These are phyloP conservation scores for Dryadomyces quercivorus DNA, from an alignment of 2,329 filamentous ascomycete species.

Conservation along the genomic window DNA sequence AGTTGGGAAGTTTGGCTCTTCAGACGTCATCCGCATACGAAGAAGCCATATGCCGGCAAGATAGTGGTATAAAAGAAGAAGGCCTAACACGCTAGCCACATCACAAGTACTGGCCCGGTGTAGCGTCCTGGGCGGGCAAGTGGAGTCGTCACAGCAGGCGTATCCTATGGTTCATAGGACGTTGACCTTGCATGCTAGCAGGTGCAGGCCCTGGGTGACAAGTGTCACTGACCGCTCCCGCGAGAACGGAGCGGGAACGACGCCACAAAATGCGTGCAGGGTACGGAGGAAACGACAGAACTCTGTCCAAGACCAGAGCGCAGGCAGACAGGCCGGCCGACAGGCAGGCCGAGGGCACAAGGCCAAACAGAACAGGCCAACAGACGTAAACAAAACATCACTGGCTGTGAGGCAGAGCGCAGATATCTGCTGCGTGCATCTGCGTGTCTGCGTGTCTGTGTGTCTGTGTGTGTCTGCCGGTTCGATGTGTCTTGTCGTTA, in stretches of 20 bases:
- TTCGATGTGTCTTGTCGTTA: neutral
- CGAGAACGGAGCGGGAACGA: neutral
- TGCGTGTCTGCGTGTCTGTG: no score
- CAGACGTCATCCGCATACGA: neutral
- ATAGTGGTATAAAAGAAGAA: neutral
- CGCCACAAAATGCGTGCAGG: neutral
- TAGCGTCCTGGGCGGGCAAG: neutral
- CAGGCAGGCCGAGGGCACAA: neutral
- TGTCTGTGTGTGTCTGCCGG: no score
- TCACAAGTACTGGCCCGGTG: slow-evolving; percentile 1
- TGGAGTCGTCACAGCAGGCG: neutral
- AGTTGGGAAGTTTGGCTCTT: neutral
- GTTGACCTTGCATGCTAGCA: neutral
- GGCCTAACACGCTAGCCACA: slow-evolving; percentile 3
- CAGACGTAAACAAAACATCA: no score
- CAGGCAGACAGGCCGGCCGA: no score
- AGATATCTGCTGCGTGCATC: no score
- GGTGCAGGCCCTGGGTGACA: neutral
- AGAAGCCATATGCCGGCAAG: neutral
- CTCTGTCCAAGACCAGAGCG: neutral
- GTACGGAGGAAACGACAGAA: neutral
- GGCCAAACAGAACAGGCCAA: neutral
- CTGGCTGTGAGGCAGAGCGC: no score
- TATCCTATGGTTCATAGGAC: neutral
- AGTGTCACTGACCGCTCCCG: neutral